These are phyloP conservation scores for Artemisia argyi DNA, from an alignment of 129 eudicot genomes.

Conservation along the genomic window DNA sequence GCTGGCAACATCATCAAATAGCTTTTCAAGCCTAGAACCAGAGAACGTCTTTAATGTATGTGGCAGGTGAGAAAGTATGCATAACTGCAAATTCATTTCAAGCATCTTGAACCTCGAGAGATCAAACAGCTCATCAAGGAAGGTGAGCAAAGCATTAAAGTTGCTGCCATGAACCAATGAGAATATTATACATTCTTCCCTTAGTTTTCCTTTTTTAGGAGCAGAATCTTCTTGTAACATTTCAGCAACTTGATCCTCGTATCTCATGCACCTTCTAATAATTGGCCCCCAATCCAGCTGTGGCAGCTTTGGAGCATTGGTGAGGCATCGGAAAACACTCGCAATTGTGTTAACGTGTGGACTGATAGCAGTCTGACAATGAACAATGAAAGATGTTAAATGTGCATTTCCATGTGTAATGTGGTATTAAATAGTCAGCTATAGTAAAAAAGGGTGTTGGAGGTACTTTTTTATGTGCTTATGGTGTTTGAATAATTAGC, in stretches of 20 bases:
- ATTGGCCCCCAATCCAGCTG: constrained; percentile 78
- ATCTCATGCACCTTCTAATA: constrained; percentile 82
- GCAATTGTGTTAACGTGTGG: constrained; percentile 54
- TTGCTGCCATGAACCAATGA: constrained; percentile 69
- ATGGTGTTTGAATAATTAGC: neutral
- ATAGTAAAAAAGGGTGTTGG: neutral
- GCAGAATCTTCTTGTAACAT: constrained; percentile 30
- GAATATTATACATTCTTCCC: constrained; percentile 68
- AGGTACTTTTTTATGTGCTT: constrained; percentile 12
- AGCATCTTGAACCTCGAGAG: constrained; percentile 73
- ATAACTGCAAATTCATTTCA: constrained; percentile 65
- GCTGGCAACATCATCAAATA: constrained; percentile 60
- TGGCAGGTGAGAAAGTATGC: constrained; percentile 55
- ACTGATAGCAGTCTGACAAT: constrained; percentile 37
- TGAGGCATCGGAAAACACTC: constrained; percentile 66
- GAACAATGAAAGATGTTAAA: neutral
- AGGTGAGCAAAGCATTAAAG: constrained; percentile 57
- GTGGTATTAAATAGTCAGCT: neutral
- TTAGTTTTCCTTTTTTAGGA: constrained; percentile 41
- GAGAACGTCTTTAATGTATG: constrained; percentile 69
- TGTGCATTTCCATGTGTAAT: neutral
- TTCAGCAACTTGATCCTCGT: constrained; percentile 50
- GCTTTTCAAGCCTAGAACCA: constrained; percentile 61
- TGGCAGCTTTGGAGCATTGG: constrained; percentile 82
- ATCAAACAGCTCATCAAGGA: constrained; percentile 79